These are phyloP conservation scores for Beauveria varroae DNA, from an alignment of 2,329 filamentous ascomycete genomes.

Conservation along the genomic window DNA sequence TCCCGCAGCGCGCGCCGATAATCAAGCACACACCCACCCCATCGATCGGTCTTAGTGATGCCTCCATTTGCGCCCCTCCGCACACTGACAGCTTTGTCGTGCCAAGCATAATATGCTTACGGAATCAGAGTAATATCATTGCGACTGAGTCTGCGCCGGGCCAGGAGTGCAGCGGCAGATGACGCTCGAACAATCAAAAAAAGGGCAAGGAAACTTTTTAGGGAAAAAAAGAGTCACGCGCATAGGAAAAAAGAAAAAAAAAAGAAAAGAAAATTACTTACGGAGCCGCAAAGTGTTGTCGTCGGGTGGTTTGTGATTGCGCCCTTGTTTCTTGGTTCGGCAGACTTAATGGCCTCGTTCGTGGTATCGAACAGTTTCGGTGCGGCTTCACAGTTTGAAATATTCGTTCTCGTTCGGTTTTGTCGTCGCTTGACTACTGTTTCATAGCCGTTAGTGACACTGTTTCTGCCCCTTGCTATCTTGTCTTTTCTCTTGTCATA, in stretches of 20 bases:
- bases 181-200: neutral
- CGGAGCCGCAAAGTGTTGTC: neutral
- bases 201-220: neutral
- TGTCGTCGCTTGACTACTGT: neutral
- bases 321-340: neutral
- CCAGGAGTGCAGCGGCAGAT: neutral
- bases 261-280: neutral
- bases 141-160: neutral
- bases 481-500: neutral
- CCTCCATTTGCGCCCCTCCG: neutral
- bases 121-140: conserved; percentile 4
- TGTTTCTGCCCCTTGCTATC: neutral
- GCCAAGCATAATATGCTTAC: conserved; percentile 11
- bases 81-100: neutral
- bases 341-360: neutral
- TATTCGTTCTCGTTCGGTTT: neutral
- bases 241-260: neutral
- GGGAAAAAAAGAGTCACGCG: neutral
- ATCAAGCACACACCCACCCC: neutral
- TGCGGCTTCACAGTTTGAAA: neutral
- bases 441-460: neutral
- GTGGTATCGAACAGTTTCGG: neutral
- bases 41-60: neutral
- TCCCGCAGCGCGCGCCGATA: neutral
- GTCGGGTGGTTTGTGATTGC: neutral